Base-by-base conservation (phyloP, 768 basidiomycete species). In the Hydnomerulius pinastri region DNA sequence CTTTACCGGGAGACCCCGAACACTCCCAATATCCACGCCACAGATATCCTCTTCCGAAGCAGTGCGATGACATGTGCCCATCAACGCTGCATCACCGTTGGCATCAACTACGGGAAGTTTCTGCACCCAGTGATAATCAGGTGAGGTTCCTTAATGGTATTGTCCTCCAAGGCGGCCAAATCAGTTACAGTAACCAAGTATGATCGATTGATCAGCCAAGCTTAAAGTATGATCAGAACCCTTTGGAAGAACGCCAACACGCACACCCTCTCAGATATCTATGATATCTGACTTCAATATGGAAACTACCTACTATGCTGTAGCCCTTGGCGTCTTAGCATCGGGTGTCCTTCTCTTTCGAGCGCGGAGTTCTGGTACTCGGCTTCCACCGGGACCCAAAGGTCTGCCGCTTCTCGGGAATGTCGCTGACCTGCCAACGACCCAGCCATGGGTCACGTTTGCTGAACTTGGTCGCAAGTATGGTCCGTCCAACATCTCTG, bases 391-490 rank as follows among this genome's bases (percentile, higher is more conserved):
- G n/a, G 46, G 46, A 13, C 46, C 46, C 23, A 35, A 18, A 10
- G 46, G 46, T 2, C 24, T 39, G 18, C 80, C 71, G 15, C 24
- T 82, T 11, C 61, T 82, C 40, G 81, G 81, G 21, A 81, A 81
- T 57, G 58, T 77, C 7, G 62, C 78, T 18, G 79, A 82, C 56
- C 78, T 82, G 77, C 81, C 81, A 30, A 66, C 68, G 18, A 71
- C 73, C 36, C 66, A 72, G 54, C 77, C 77, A 56, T 83, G 79
- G 79, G 47, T 76, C 13, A 81, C 76, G 0, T 81, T 79, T 54
- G 70, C 76, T 17, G 67, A 71, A 43, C 82, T 81, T 78, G 76
- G 77, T 6, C 71, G 81, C 53, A 64, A 64, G 58, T 81, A 73
- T 56, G 81, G 81, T 36, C 15, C 11, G 35, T 36, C 35, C 35